Percentiles rank a stretch among this genome's conserved stretches.
These are phyloP conservation scores for Luffa aegyptiaca DNA, from an alignment of 306 rosid species.

Conservation along the genomic window DNA sequence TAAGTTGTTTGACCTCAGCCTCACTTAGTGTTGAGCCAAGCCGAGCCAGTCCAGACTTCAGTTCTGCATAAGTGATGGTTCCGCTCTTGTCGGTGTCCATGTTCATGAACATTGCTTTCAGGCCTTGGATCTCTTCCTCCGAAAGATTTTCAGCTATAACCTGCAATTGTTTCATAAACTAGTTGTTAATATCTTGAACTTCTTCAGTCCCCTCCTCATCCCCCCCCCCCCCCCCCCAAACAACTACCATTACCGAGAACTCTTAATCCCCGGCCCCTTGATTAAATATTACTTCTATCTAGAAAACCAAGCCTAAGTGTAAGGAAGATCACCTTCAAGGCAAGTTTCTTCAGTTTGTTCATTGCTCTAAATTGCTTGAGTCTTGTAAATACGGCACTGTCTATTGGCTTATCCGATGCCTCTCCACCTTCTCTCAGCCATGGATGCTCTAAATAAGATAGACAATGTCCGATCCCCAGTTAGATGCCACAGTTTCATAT, in stretches of 20 bases:
- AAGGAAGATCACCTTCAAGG: slow-evolving; percentile 32
- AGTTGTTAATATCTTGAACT: not conserved
- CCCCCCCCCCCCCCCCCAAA: not conserved
- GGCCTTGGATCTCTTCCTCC: slow-evolving; percentile 84
- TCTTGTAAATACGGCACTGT: slow-evolving; percentile 85
- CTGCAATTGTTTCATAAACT: slow-evolving; percentile 19
- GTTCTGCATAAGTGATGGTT: slow-evolving; percentile 75
- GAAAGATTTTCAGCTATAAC: slow-evolving; percentile 90
- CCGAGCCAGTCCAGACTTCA: slow-evolving; percentile 63
- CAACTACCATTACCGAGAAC: not conserved
- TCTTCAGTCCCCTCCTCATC: not conserved
- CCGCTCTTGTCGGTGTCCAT: slow-evolving; percentile 83
- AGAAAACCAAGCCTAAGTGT: not conserved
- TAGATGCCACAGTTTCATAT: not conserved
- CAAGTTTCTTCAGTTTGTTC: slow-evolving; percentile 89
- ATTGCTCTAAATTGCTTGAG: slow-evolving; percentile 94
- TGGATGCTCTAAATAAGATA: slow-evolving; percentile 57
- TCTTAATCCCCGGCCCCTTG: not conserved
- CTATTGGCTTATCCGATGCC: slow-evolving; percentile 88
- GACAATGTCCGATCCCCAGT: not conserved
- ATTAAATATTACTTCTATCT: not conserved
- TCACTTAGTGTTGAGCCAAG: slow-evolving; percentile 80
- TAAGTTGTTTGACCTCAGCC: slow-evolving; percentile 69
- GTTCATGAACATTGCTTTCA: slow-evolving; percentile 75
- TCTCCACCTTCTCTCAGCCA: slow-evolving; percentile 87